Evolutionary conservation across 352 stramenopile genomes (phyloP).

Genomic region (Phytophthora multivora): DNA sequence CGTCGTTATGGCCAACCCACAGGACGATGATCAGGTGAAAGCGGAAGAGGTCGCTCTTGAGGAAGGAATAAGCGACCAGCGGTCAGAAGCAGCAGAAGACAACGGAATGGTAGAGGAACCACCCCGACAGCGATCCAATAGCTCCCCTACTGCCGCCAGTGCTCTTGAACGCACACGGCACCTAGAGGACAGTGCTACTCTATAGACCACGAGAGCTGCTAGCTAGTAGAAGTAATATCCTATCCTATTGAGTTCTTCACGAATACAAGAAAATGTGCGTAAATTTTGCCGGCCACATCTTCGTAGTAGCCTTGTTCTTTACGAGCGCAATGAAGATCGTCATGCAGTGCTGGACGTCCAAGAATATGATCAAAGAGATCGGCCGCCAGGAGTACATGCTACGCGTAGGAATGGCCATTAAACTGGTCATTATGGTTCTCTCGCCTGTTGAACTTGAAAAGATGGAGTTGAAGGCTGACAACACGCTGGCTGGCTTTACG

Average conservation of each 20-base stretch:
- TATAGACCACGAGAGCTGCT: slow-evolving; percentile 16
- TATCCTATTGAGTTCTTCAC: slow-evolving; percentile 19
- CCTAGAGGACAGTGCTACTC: slow-evolving; percentile 25
- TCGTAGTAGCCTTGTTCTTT: too few species aligned
- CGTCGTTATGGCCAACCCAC: slow-evolving; percentile 36
- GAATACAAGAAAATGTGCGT: slow-evolving; percentile 8
- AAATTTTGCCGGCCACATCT: neutral
- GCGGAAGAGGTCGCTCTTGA: slow-evolving; percentile 9
- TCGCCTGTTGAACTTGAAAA: too few species aligned
- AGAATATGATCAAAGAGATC: too few species aligned
- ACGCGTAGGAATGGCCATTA: too few species aligned
- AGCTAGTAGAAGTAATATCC: slow-evolving; percentile 22
- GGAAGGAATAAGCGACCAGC: slow-evolving; percentile 11
- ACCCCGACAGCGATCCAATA: slow-evolving; percentile 28
- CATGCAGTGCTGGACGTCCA: too few species aligned
- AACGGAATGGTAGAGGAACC: slow-evolving; percentile 1
- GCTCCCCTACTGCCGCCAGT: slow-evolving; percentile 18
- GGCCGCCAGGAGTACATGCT: too few species aligned
- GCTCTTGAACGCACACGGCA: slow-evolving; percentile 23
- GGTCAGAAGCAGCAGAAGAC: neutral
- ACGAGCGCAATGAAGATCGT: too few species aligned
- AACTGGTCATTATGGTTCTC: too few species aligned
- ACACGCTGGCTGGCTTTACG: too few species aligned
- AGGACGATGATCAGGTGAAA: slow-evolving; percentile 32
- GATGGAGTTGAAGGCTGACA: too few species aligned